Base-by-base conservation (phyloP, 1,139 yeast genomes). In the Yamadazyma spencermartinsiae region DNA sequence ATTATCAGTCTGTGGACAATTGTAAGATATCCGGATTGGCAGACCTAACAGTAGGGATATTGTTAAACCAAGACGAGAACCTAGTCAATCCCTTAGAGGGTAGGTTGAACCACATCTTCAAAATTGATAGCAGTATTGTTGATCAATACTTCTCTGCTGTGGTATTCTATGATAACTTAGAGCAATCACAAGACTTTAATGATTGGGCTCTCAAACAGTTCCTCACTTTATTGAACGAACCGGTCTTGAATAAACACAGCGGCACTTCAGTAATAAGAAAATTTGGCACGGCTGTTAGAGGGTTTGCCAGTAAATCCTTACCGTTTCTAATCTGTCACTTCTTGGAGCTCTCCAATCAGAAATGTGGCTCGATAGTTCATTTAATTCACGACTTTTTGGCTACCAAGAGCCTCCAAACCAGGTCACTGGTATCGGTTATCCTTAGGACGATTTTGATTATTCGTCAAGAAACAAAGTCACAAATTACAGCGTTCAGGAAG, bases 391-490 rank as follows among this genome's bases (percentile, higher is more conserved):
- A 35, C 1, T 39, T 37, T 24, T 10, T 45, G 4, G 13, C 23
- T 7, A 23, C 30, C 16, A 13, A 9, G 4, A 9, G 16, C 2
- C 24, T 30, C 3, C 46, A 42, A 10, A 33, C 42, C 6, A 38
- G 37, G 25, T 25, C 26, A n/a, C 32, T 34, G 38, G 32, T 33
- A 18, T 31, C 19, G 15, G 11, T 42, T 5, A 30, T 45, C 1
- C 19, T 48, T n/a, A 43, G 34, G 11, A 49, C 76, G 1, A 49
- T 77, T 2, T 52, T 76, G 4, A 43, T 69, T 13, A 51, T 82
- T 1, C 58, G 86, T 40, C 51, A 70, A 3, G 82, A 79, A 1
- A 60, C 68, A 0, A 67, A 64, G 34, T 53, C 48, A 14, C 62
- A 60, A 0, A 45, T 59, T 4, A 49, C 54, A 1, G 50, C 51